Percentiles rank a stretch among this genome's conserved stretches.
phyloP scores from a whole-genome alignment of 2,329 filamentous ascomycete genomes.

The Thermothelomyces thermophilus region DNA sequence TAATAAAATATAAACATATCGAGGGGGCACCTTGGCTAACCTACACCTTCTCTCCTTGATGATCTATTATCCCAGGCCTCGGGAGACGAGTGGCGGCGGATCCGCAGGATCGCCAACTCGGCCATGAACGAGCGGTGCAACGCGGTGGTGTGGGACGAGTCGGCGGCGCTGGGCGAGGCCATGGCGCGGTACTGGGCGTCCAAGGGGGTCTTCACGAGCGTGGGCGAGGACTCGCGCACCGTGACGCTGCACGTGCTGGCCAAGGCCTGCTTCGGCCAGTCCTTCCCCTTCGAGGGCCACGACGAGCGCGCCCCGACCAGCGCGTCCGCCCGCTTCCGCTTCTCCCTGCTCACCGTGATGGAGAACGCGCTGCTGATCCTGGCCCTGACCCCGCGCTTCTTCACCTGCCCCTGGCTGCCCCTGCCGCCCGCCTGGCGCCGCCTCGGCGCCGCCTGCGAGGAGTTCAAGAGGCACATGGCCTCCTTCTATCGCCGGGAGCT shows the following conservation, averaged over 20 bases:
- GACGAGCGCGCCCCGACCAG: constrained; percentile 18
- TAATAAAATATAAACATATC: no score
- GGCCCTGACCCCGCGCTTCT: not conserved
- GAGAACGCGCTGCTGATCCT: constrained; percentile 6
- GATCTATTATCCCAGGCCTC: no score
- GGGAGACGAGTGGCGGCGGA: constrained; percentile 15
- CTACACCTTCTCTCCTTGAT: no score
- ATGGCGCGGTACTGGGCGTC: constrained; percentile 28
- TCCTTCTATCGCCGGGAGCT: not conserved
- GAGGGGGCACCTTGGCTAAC: no score
- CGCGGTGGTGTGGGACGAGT: constrained; percentile 28
- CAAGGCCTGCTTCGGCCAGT: constrained; percentile 28
- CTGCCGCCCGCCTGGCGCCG: not conserved
- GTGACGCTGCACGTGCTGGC: constrained; percentile 28
- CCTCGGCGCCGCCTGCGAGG: not conserved
- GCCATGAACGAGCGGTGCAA: constrained; percentile 29
- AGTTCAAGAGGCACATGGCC: not conserved
- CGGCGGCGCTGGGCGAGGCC: constrained; percentile 20
- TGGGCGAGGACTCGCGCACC: constrained; percentile 26
- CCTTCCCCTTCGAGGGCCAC: constrained; percentile 27
- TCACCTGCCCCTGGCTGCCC: not conserved
- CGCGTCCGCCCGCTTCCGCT: constrained; percentile 24
- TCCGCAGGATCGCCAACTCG: constrained; percentile 21
- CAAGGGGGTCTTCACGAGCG: constrained; percentile 16
- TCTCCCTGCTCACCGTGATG: constrained; percentile 26